Evolutionary conservation across 208 protist genomes (phyloP).

Genomic region (Entamoeba histolytica): DNA sequence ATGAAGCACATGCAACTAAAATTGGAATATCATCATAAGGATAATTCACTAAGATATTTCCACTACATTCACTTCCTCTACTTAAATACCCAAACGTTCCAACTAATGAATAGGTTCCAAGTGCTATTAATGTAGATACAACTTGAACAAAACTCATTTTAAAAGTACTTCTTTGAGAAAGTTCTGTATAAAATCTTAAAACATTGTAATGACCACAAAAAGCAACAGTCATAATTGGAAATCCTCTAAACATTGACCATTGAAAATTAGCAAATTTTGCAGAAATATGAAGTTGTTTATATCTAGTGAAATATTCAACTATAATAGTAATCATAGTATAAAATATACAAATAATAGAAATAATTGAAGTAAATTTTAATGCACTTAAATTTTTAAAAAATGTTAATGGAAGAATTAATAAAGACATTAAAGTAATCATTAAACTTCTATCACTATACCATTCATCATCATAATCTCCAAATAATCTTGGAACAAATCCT

Average conservation of each 20-base stretch:
- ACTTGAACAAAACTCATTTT: background rate
- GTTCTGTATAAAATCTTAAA: background rate
- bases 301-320: background rate
- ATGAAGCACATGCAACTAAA: background rate
- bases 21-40: background rate
- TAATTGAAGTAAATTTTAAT: background rate
- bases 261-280: background rate
- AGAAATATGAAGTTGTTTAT: background rate
- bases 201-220: conserved; percentile 7
- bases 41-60: background rate
- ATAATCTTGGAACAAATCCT: background rate
- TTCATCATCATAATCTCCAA: background rate
- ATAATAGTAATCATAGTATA: background rate
- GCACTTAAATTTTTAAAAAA: background rate
- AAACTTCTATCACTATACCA: background rate
- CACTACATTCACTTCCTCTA: background rate
- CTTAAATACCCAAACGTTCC: conserved; percentile 6
- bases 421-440: background rate
- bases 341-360: background rate
- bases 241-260: background rate
- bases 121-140: background rate
- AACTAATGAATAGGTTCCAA: background rate
- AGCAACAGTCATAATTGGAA: background rate
- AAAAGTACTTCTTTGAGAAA: background rate
- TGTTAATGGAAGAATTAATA: background rate